These are phyloP conservation scores for Psilocybe subaeruginosa DNA, from an alignment of 768 basidiomycete species.

Conservation along the genomic window DNA sequence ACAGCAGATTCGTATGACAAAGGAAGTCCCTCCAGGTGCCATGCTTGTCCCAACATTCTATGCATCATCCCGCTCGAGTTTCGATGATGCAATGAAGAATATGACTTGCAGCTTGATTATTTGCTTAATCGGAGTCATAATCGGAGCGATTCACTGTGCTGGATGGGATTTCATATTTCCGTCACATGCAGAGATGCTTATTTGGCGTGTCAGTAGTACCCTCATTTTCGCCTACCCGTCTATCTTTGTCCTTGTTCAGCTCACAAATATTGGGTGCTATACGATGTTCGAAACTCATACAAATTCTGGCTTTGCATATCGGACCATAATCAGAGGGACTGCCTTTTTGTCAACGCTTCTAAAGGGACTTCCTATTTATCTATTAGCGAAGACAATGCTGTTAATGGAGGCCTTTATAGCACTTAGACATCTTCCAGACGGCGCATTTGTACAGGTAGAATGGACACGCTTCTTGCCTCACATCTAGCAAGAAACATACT, in stretches of 20 bases:
- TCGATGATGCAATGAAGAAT: no score
- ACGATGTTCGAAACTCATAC: no score
- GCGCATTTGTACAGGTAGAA: slow-evolving; percentile 4
- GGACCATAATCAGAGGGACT: no score
- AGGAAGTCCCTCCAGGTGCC: no score
- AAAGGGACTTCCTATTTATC: not conserved
- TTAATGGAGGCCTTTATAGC: slow-evolving; percentile 13
- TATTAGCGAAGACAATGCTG: slow-evolving; percentile 8
- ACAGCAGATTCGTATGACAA: no score
- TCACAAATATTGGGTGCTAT: no score
- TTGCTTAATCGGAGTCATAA: not conserved
- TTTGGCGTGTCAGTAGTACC: no score
- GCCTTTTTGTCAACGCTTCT: no score
- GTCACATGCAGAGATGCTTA: not conserved
- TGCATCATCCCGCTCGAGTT: no score
- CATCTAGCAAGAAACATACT: not conserved
- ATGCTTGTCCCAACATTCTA: no score
- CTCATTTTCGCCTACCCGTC: not conserved
- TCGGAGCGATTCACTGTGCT: not conserved
- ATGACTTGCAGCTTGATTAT: not conserved
- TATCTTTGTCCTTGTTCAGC: not conserved
- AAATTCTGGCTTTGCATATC: no score
- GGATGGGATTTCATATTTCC: not conserved
- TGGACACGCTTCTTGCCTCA: slow-evolving; percentile 19
- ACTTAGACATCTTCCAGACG: slow-evolving; percentile 10